Evolutionary conservation across 768 basidiomycete genomes (phyloP), one percentile per base, ranked within the genome.

Genomic region (Lactarius trivialis): DNA sequence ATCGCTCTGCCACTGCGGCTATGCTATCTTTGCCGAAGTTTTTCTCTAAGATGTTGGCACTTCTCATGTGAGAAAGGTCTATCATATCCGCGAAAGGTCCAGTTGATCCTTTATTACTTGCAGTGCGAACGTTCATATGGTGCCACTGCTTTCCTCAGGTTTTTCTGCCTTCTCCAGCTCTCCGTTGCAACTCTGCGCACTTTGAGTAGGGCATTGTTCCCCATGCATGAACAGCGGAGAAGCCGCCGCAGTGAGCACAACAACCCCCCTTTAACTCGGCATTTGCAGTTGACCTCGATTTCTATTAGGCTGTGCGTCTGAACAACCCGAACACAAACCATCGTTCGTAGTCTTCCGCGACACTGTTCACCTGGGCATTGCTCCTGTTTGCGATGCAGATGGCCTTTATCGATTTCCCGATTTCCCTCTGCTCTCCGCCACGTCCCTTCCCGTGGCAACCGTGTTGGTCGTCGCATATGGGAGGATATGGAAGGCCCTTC

Each of bases 371-470:
- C 6, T 64, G 49, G 53, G 62, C 62, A 0, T 41, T 41, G 19
- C 15, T 64, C 19, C 58, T 64, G 21, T 64, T 64, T 28, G 7
- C 32, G 0, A 52, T 64, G 2, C 58, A 64, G 58, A 28, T 60
- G 37, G 17, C 48, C 1, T 41, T 60, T 12, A 9, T 48, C n/a
- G 26, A 36, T 19, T 24, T 64, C 1, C 63, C 63, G n/a, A n/a
- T 6, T 30, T 30, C 6, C 30, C 30, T 6, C 2, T 30, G 3
- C 26, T 62, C 4, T 43, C 49, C 14, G 48, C 30, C n/a, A 21
- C 21, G 19, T 3, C 24, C 11, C 49, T 60, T 26, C 39, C 52
- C 3, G n/a, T 60, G 8, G 19, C 30, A 12, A 21, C 36, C 14
- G 19, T 55, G 21, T 9, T 64, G 32, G 4, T 28, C 5, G 26